Base-by-base conservation (phyloP, 1,284 basidiomycete species). In the Irpex sp. region DNA sequence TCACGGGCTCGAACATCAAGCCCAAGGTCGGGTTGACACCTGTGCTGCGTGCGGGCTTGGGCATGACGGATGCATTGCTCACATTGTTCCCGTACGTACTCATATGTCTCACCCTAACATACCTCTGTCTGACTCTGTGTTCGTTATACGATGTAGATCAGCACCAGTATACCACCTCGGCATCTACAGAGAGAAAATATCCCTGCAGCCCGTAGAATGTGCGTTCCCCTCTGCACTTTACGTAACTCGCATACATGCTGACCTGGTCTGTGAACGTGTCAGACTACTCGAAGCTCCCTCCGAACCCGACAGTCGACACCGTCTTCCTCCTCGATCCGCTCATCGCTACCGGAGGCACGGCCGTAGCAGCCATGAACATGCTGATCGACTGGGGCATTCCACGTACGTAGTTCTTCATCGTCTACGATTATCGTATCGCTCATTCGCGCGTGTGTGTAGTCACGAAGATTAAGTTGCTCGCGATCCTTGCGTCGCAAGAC, bases 311-410 rank as follows among this genome's bases (percentile, higher is more conserved):
- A 0, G 85, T 95, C 5, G 94, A 97, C 70, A 76, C 85, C 54
- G 89, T 95, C 33, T 93, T 88, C 75, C 78, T 98, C 45, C 81
- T 98, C 48, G 96, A 98, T 68, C 93, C 96, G 3, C 77, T 98
- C 49, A 90, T 98, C 68, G 96, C 96, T 0, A 98, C 96, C 0
- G 96, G 95, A 63, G 92, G 93, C n/a, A 97, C 96, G 3, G 93
- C 91, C 5, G 82, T 86, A 63, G 94, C 94, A 14, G 94, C 94
- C 2, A 72, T 96, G 61, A 72, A 82, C 58, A 96, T 95, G 92
- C 79, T 96, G 54, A 68, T 81, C 6, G 94, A 96, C 61, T 96
- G 93, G 93, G 93, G 94, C 23, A 81, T 96, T 64, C 76, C 85
- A 19, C 66, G 89, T 89, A 66, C 65, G 82, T 74, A 37, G 54